These are phyloP conservation scores for Falciphora oryzae DNA, from an alignment of 2,329 filamentous ascomycete genomes.

Conservation along the genomic window DNA sequence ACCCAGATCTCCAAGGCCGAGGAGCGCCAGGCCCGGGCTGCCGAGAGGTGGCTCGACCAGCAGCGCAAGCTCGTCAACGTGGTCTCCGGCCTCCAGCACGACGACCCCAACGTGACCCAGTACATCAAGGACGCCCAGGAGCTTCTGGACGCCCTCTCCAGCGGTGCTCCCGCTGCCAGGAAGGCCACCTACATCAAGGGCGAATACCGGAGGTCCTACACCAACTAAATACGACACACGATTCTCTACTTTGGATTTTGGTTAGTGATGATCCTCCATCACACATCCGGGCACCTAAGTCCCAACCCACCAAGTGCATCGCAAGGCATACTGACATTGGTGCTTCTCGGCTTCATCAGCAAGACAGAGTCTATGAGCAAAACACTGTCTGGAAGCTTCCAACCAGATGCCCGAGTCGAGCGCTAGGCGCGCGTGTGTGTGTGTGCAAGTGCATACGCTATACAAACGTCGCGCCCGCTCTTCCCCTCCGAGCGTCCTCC, in stretches of 20 bases:
- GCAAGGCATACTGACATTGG: not conserved
- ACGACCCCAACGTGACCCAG: slow-evolving; percentile 47
- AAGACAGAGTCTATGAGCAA: not conserved
- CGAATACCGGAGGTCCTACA: slow-evolving; percentile 3
- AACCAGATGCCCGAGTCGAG: not conserved
- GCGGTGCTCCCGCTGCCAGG: not conserved
- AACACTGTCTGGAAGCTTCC: not conserved
- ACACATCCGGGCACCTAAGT: not conserved
- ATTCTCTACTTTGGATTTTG: not conserved
- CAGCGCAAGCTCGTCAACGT: slow-evolving; percentile 58
- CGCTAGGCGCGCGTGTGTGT: not conserved
- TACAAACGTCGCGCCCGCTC: too few species aligned
- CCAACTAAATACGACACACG: not conserved
- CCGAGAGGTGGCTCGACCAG: slow-evolving; percentile 55
- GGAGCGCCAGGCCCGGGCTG: slow-evolving; percentile 32
- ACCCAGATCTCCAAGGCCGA: slow-evolving; percentile 19
- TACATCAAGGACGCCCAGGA: slow-evolving; percentile 46
- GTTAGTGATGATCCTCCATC: not conserved
- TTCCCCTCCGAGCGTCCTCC: too few species aligned
- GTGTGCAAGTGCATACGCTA: too few species aligned
- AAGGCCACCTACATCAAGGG: not conserved
- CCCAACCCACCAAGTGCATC: not conserved
- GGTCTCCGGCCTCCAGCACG: slow-evolving; percentile 44
- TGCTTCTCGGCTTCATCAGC: not conserved
- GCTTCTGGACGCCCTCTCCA: slow-evolving; percentile 45